A percentile compares a stretch with the other conserved stretches of the same genome.
These are phyloP conservation scores for Exsudoporus frostii DNA, from an alignment of 768 basidiomycete genomes.

Conservation along the genomic window DNA sequence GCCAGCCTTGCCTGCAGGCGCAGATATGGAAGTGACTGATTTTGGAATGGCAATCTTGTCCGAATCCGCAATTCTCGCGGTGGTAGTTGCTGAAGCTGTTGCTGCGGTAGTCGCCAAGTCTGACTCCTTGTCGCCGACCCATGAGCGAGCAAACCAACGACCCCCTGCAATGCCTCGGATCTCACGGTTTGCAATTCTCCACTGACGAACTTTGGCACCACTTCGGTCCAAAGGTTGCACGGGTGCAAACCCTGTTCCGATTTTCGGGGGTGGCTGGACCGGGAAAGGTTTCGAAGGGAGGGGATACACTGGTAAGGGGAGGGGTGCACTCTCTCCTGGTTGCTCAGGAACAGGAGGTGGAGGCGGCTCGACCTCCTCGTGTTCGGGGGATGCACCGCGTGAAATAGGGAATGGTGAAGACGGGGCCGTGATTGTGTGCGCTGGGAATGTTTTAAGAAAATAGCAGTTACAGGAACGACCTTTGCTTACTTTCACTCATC, in stretches of 20 bases:
- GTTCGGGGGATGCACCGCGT: conserved; percentile 45
- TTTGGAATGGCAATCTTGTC: conserved; percentile 35
- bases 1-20: conserved; percentile 41
- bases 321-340: conserved; percentile 50
- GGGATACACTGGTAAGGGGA: conserved; percentile 61
- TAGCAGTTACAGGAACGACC: not conserved
- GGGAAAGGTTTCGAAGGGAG: conserved; percentile 82
- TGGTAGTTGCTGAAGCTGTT: conserved; percentile 23
- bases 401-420: conserved; percentile 58
- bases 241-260: conserved; percentile 70
- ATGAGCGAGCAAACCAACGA: conserved; percentile 74
- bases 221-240: conserved; percentile 63
- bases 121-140: conserved; percentile 84
- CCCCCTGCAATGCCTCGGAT: conserved; percentile 81
- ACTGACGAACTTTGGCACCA: conserved; percentile 59
- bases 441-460: conserved; percentile 31
- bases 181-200: conserved; percentile 74
- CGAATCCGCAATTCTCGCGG: conserved; percentile 27
- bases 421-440: conserved; percentile 66
- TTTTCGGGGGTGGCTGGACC: conserved; percentile 74
- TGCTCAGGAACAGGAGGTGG: conserved; percentile 31
- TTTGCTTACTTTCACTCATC: conserved; percentile 58
- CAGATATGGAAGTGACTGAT: conserved; percentile 45
- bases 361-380: conserved; percentile 36
- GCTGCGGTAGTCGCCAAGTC: conserved; percentile 47